A percentile compares a stretch with the other conserved stretches of the same genome.
These are phyloP conservation scores for Salvia sclarea DNA, from an alignment of 305 asterid genomes.

Conservation along the genomic window DNA sequence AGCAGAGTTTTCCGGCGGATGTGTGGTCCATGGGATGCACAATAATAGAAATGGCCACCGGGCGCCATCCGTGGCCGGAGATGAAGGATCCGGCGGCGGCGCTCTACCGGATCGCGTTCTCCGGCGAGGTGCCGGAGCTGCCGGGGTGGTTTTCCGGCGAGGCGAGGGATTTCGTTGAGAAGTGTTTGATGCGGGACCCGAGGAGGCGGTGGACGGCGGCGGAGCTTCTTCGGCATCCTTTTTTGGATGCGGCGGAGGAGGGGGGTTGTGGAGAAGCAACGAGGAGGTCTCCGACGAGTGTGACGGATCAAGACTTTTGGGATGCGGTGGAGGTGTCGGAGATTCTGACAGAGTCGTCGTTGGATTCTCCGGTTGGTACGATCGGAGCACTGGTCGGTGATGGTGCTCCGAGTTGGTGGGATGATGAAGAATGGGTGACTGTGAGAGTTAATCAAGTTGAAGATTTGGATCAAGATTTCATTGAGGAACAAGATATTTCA, in stretches of 20 bases:
- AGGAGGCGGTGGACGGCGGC: constrained; percentile 63
- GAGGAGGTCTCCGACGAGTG: constrained; percentile 72
- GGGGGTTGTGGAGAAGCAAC: constrained; percentile 20
- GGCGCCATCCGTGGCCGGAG: constrained; percentile 73
- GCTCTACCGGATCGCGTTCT: constrained; percentile 57
- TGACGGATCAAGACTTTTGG: constrained; percentile 74
- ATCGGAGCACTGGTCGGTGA: constrained; percentile 45
- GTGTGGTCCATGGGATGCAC: constrained; percentile 84
- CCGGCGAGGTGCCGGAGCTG: constrained; percentile 57
- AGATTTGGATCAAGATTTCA: neutral
- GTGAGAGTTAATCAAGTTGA: constrained; percentile 48
- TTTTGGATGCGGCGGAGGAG: constrained; percentile 37
- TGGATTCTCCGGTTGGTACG: constrained; percentile 47
- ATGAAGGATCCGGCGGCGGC: constrained; percentile 69
- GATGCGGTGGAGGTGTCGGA: constrained; percentile 46
- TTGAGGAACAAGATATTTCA: constrained; percentile 30
- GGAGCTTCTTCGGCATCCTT: constrained; percentile 68
- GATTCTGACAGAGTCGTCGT: constrained; percentile 12
- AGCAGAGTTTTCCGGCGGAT: constrained; percentile 76
- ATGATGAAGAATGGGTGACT: constrained; percentile 62
- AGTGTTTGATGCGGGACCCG: constrained; percentile 59
- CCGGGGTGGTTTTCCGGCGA: constrained; percentile 56
- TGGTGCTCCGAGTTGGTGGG: constrained; percentile 5
- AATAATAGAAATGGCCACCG: constrained; percentile 86
- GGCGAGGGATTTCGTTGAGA: constrained; percentile 51